A percentile compares a stretch with the other conserved stretches of the same genome.
These are phyloP conservation scores for Dryas drummondii DNA, from an alignment of 306 rosid genomes.

Conservation along the genomic window DNA sequence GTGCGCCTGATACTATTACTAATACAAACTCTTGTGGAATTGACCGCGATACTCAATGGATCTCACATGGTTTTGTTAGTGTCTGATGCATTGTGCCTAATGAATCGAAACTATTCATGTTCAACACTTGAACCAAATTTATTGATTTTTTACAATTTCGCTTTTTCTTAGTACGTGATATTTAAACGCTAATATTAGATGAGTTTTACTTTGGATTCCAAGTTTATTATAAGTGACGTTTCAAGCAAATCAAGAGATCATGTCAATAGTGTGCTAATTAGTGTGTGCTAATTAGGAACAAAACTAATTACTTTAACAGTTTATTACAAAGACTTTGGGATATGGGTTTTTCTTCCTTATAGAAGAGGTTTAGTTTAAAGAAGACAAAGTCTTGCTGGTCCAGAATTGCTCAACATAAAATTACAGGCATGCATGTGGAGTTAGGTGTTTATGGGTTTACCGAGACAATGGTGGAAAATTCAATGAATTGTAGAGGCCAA, in stretches of 20 bases:
- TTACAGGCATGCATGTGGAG: constrained; percentile 6
- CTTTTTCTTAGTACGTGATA: too few species aligned
- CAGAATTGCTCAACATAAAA: too few species aligned
- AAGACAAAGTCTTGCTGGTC: neutral
- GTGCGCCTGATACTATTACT: too few species aligned
- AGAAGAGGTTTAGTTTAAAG: too few species aligned
- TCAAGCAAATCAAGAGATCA: neutral
- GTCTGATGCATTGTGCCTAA: too few species aligned
- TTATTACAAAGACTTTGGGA: neutral
- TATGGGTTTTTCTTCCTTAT: too few species aligned
- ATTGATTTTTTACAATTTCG: too few species aligned
- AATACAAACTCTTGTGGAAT: too few species aligned
- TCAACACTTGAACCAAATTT: too few species aligned
- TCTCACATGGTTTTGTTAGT: too few species aligned
- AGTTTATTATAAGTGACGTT: neutral
- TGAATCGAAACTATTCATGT: too few species aligned
- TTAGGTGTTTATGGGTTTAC: constrained; percentile 1
- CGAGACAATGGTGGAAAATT: neutral
- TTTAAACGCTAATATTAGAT: neutral
- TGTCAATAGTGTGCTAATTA: neutral
- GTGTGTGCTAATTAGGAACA: neutral
- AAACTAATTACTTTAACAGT: neutral
- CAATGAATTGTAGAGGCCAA: neutral
- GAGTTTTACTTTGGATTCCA: neutral
- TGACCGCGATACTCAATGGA: too few species aligned